These are phyloP conservation scores for Pseudoperonospora humuli DNA, from an alignment of 352 stramenopile genomes.

Conservation along the genomic window DNA sequence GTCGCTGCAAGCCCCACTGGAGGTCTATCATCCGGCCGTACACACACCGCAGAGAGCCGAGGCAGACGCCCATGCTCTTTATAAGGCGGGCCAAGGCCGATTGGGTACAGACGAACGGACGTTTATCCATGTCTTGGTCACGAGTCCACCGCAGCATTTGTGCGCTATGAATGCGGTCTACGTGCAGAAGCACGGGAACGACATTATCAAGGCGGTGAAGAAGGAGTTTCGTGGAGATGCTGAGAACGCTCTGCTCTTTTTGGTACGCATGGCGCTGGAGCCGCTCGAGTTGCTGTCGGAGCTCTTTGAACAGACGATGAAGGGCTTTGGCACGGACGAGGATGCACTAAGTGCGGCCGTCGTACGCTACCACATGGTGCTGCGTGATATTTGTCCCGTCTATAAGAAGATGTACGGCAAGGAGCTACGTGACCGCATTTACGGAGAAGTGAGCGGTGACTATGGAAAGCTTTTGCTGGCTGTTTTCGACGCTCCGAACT, in stretches of 20 bases:
- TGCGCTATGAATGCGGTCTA: slow-evolving; percentile 50
- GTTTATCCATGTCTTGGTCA: slow-evolving; percentile 49
- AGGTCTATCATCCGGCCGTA: slow-evolving; percentile 45
- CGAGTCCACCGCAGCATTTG: slow-evolving; percentile 54
- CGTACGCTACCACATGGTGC: slow-evolving; percentile 77
- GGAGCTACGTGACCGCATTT: slow-evolving; percentile 77
- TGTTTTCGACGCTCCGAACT: slow-evolving; percentile 64
- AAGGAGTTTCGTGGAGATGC: slow-evolving; percentile 58
- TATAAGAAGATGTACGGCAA: slow-evolving; percentile 81
- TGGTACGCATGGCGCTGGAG: slow-evolving; percentile 57
- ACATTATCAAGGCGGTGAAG: slow-evolving; percentile 49
- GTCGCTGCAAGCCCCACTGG: slow-evolving; percentile 44
- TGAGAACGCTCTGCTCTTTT: slow-evolving; percentile 54
- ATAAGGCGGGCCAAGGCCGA: slow-evolving; percentile 62
- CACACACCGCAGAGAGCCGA: slow-evolving; percentile 61
- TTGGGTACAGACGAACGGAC: slow-evolving; percentile 63
- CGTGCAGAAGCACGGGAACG: slow-evolving; percentile 61
- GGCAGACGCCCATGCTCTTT: slow-evolving; percentile 53
- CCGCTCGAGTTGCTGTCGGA: slow-evolving; percentile 53
- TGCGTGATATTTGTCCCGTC: slow-evolving; percentile 70
- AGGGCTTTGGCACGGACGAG: slow-evolving; percentile 67
- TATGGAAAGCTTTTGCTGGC: slow-evolving; percentile 60
- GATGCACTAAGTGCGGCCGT: slow-evolving; percentile 50
- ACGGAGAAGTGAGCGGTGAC: slow-evolving; percentile 64
- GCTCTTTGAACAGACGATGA: slow-evolving; percentile 64